Base-by-base conservation (phyloP, 768 basidiomycete species). In the Termitomyces sp. region DNA sequence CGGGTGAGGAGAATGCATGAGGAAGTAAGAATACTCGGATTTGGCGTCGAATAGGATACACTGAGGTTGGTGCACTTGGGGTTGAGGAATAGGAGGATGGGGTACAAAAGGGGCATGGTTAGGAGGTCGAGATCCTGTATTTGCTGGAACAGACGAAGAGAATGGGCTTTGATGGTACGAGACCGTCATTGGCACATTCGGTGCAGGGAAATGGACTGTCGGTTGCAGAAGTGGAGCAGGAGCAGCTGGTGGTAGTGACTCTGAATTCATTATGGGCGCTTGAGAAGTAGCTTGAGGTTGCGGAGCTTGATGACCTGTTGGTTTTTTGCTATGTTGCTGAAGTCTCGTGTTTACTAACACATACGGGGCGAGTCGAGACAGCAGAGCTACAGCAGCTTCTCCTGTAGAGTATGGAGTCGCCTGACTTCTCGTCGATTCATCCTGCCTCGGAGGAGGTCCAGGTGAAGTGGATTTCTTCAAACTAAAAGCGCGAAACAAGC, bases 1-100 rank as follows among this genome's bases (percentile, higher is more conserved):
- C 5, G 75, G 74, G 62, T 89, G 82, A 1, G 73, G 79, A 1
- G 90, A 89, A 61, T 84, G 81, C 62, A 83, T 87, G 67, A 87
- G 70, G 67, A 90, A 85, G 1, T 77, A 78, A 0, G 73, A 64
- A 50, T 72, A 76, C 17, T 70, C 63, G 0, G 68, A 68, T 2
- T 65, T 60, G 50, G 80, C 74, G 56, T 78, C 69, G 66, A 84
- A 79, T 53, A 66, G 65, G 59, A 81, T 51, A 1, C 58, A 40
- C 15, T 49, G 26, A 8, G 31, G 37, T 19, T 42, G 28, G 26
- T 23, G 46, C 12, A 23, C 33, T 33, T 40, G 31, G 6, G 23
- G 23, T 17, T 37, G 14, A 26, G 49, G 23, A 17, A 38, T 4
- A 26, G 31, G 40, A 23, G 19, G 14, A 23, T 45, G 33, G 15